Evolutionary conservation across 805 yeast species (phyloP).

Genomic region (Brettanomyces bruxellensis): DNA sequence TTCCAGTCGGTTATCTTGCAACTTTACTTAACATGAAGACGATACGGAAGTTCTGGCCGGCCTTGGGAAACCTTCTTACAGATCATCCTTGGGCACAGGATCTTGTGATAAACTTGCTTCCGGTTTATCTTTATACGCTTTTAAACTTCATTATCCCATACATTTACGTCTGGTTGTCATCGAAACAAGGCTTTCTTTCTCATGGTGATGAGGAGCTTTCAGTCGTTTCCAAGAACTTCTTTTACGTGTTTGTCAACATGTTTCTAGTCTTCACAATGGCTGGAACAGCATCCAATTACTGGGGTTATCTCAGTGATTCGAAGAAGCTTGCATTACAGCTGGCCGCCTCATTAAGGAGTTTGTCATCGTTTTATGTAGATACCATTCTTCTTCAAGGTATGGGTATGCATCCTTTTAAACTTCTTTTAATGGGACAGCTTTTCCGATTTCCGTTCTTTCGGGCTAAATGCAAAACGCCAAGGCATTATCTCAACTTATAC

Average conservation of each 20-base stretch:
- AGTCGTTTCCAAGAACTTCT: constrained; percentile 85
- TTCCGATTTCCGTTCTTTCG: constrained; percentile 64
- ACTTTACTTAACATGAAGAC: constrained; percentile 72
- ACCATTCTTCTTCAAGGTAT: constrained; percentile 72
- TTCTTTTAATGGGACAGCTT: constrained; percentile 73
- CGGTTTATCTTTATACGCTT: constrained; percentile 83
- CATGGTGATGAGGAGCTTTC: constrained; percentile 90
- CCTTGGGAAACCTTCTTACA: constrained; percentile 58
- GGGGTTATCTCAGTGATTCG: constrained; percentile 80
- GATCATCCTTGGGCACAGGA: constrained; percentile 64
- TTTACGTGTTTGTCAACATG: constrained; percentile 88
- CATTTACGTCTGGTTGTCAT: constrained; percentile 73
- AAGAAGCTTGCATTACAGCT: constrained; percentile 80
- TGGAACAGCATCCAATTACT: constrained; percentile 77
- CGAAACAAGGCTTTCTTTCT: constrained; percentile 81
- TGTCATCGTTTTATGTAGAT: constrained; percentile 86
- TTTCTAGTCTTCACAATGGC: constrained; percentile 90
- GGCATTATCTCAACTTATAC: constrained; percentile 67
- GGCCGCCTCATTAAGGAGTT: constrained; percentile 70
- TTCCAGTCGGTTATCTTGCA: constrained; percentile 81
- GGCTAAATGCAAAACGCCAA: constrained; percentile 64
- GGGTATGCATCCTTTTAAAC: constrained; percentile 84
- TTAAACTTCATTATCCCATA: constrained; percentile 80
- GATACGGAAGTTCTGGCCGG: constrained; percentile 75
- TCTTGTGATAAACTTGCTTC: constrained; percentile 79